These are phyloP conservation scores for Pseudevernia furfuracea DNA, from an alignment of 495 filamentous ascomycete genomes.

Conservation along the genomic window DNA sequence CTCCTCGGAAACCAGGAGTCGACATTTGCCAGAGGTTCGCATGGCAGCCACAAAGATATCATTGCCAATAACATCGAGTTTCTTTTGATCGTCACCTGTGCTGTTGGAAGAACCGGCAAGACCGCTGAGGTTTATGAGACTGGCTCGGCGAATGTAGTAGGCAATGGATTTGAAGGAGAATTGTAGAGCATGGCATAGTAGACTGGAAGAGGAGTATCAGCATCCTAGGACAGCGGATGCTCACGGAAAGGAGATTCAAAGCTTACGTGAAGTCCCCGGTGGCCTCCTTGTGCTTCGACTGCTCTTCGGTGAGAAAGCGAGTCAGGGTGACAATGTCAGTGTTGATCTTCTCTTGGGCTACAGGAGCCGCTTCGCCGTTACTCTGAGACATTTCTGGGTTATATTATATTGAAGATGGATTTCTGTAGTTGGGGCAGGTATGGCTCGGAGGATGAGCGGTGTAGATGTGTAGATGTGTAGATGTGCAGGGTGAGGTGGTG, in stretches of 20 bases:
- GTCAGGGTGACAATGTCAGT: slow-evolving; percentile 93
- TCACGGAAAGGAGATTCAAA: background rate
- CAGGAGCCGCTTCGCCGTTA: slow-evolving; percentile 33
- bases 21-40: slow-evolving; percentile 81
- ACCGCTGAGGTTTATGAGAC: slow-evolving; percentile 92
- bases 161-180: slow-evolving; percentile 99
- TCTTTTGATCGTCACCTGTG: slow-evolving; percentile 98
- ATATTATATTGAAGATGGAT: background rate
- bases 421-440: background rate
- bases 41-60: slow-evolving; percentile 94
- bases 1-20: slow-evolving; percentile 89
- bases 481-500: background rate
- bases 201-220: slow-evolving; percentile 39
- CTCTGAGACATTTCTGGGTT: slow-evolving; percentile 12
- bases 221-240: background rate
- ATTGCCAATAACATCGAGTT: slow-evolving; percentile 97
- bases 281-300: slow-evolving; percentile 84
- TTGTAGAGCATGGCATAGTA: slow-evolving; percentile 94
- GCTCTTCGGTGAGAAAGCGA: slow-evolving; percentile 91
- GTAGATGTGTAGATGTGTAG: too few species aligned
- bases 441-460: background rate
- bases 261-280: slow-evolving; percentile 96
- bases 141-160: slow-evolving; percentile 96
- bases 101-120: slow-evolving; percentile 91
- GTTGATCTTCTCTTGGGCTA: slow-evolving; percentile 72